Base-by-base conservation (phyloP, 768 basidiomycete genomes). In the Tylopilus intermedius region DNA sequence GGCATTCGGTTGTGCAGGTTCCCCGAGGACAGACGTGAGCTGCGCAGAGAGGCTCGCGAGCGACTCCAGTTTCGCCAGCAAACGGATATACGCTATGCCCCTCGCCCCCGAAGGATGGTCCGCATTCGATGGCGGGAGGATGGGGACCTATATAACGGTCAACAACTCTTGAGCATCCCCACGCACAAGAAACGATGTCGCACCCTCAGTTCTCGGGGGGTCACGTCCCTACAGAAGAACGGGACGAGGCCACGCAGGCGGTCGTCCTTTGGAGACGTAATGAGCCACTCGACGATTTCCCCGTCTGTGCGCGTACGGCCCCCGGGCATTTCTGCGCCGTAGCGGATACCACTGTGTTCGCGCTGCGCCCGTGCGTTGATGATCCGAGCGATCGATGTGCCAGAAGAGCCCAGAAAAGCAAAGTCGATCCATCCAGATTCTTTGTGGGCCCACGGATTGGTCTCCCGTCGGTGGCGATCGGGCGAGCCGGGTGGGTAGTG, bases 161-260 rank as follows among this genome's bases (percentile, higher is more conserved):
- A 52, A 15, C 37, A 52, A 15, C 24, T 7, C 14, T 10, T 33
- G 10, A 33, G 7, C 11, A 33, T 33, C 10, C 30, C 5, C 35
- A 18, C 9, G 38, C 6, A n/a, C n/a, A 5, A 14, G 35, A 15
- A 6, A 37, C 15, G 35, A 30, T 30, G 30, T 37, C 38, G 15
- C 38, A 84, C 88, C 66, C 87, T 72, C 66, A 76, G 74, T 2
- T 67, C 57, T 45, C 86, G 70, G 3, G 83, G 79, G 3, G 85
- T 87, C 3, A 86, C 69, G 60, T 89, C 87, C 11, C 84, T 84
- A 59, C 88, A 89, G 66, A 84, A 89, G 62, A 89, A 89, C 7
- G 87, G 86, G 15, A 82, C 64, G 1, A 61, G 58, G 2, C 77
- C 76, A 10, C 67, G 59, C 42, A 57, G 32, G 42, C 49, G 49